phyloP scores from a whole-genome alignment of 805 yeast species.

The Candida tibetensis region DNA sequence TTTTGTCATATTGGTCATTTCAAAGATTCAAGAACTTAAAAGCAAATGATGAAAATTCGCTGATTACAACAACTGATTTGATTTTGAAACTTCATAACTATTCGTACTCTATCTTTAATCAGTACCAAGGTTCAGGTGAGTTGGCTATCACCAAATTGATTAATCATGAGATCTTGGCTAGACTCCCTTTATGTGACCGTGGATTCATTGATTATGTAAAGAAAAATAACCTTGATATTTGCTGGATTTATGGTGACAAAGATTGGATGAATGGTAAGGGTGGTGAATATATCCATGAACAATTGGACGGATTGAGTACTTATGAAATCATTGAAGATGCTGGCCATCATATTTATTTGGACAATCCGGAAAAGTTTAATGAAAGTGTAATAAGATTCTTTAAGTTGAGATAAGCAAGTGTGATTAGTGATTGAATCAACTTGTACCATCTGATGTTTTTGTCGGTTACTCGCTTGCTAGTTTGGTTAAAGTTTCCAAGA shows the following conservation, averaged over 20 bases:
- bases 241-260: constrained; percentile 42
- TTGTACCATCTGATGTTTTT: too few relatives aligned
- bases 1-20: constrained; percentile 42
- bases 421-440: background rate
- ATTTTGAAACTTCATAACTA: constrained; percentile 38
- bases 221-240: constrained; percentile 19
- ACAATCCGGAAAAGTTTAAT: constrained; percentile 36
- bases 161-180: constrained; percentile 38
- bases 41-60: constrained; percentile 12
- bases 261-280: constrained; percentile 45
- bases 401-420: constrained; percentile 1
- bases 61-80: constrained; percentile 12
- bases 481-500: background rate
- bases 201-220: constrained; percentile 31
- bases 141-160: constrained; percentile 41
- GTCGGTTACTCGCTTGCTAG: too few relatives aligned
- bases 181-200: constrained; percentile 39
- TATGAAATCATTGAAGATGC: constrained; percentile 30
- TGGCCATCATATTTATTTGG: constrained; percentile 44
- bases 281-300: constrained; percentile 31
- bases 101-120: constrained; percentile 42
- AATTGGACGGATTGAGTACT: constrained; percentile 19
- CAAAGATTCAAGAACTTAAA: constrained; percentile 33
- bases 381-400: constrained; percentile 22
- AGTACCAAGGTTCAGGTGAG: constrained; percentile 43